Evolutionary conservation across 208 protist species (phyloP), one percentile per base, ranked within the genome.

Genomic region (Trypanosoma caninum): DNA sequence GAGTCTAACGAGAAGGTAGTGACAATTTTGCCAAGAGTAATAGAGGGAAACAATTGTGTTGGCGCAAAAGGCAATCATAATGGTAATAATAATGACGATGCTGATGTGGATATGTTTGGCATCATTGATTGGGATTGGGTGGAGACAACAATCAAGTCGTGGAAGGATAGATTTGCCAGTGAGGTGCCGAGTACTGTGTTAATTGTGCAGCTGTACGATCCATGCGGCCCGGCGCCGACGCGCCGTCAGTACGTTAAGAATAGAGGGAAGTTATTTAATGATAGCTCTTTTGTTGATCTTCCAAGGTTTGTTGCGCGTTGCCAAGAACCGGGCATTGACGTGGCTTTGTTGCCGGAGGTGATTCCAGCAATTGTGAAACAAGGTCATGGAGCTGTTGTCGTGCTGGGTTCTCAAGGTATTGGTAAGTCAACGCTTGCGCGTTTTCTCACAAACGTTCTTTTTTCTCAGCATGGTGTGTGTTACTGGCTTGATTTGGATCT

Each of bases 401-500:
- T 96, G 31, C 54, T 94, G 8, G 90, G 90, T 31, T 82, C 76
- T 22, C 55, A 69, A 31, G 78, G 86, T 63, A 85, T 88, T 16
- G 91, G 91, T 14, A 97, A 97, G 65, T 87, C 82, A 5, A 91
- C 88, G 13, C 78, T 97, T 3, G 86, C 75, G 54, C 80, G 87
- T 25, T 93, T 82, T 51, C 63, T 93, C 11, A 59, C 73, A 2
- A 97, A 97, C 58, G 53, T 48, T 10, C 50, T 97, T 37, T 51
- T 96, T 44, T 93, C 84, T 2, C 84, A 85, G 56, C 68, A 86
- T 50, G 83, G 79, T 20, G 48, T 82, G 22, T 85, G 76, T 65
- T 89, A 84, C 59, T 97, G 80, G 76, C 67, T 95, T 25, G 91
- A 97, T 35, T 60, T 90, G 8, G 91, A 97, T 61, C 35, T 95